Conservation (phyloP, 75 land plant species). For the Pseudotsuga menziesii region DNA sequence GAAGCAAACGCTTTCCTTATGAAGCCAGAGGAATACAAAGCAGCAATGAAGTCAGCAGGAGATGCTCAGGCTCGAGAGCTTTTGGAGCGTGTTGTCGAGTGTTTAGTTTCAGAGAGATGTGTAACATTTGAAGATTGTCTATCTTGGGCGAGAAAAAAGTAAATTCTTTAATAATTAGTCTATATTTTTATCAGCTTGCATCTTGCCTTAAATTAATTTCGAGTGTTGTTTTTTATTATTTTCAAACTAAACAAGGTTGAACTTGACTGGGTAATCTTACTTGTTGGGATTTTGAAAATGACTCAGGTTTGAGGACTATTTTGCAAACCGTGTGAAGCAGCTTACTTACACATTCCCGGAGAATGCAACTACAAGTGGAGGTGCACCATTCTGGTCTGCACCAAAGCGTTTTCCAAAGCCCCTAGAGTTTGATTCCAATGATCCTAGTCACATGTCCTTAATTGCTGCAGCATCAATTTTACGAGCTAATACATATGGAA, state of each 20-base stretch:
- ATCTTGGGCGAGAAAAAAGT: slow-evolving; percentile 75
- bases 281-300: neutral
- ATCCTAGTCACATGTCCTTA: slow-evolving; percentile 58
- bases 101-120: slow-evolving; percentile 75
- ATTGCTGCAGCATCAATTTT: slow-evolving; percentile 64
- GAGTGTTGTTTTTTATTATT: neutral
- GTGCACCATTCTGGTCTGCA: slow-evolving; percentile 72
- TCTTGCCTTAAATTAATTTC: neutral
- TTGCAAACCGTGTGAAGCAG: slow-evolving; percentile 88
- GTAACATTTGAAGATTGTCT: slow-evolving; percentile 77
- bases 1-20: slow-evolving; percentile 72
- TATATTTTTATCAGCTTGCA: no score
- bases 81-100: slow-evolving; percentile 78
- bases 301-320: slow-evolving; percentile 90
- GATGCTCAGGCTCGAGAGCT: slow-evolving; percentile 90
- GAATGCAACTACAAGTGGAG: slow-evolving; percentile 72
- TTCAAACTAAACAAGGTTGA: neutral
- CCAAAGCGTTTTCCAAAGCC: slow-evolving; percentile 90
- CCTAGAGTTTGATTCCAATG: slow-evolving; percentile 51
- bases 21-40: slow-evolving; percentile 63
- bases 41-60: slow-evolving; percentile 69
- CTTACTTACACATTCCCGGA: slow-evolving; percentile 92
- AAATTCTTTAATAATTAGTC: neutral
- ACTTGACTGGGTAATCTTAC: neutral
- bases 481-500: slow-evolving; percentile 80